These are phyloP conservation scores for Boeremia lycopersici DNA, from an alignment of 2,329 filamentous ascomycete species.

Conservation along the genomic window DNA sequence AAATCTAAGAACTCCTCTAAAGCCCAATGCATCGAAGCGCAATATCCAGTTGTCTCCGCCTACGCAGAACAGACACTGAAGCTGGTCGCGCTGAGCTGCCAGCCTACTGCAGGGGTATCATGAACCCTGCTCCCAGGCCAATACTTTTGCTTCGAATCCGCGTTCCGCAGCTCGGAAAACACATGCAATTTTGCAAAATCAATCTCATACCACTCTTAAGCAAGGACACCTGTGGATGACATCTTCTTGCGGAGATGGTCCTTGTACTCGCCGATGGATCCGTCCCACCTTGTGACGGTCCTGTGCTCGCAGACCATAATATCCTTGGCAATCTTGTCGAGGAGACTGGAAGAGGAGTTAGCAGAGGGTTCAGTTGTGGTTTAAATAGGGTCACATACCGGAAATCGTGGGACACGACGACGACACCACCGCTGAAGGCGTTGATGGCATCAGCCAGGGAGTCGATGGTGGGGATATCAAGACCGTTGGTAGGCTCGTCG, in stretches of 20 bases:
- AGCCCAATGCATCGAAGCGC: slow-evolving; percentile 45
- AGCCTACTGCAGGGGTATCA: slow-evolving; percentile 41
- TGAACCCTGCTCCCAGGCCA: slow-evolving; percentile 38
- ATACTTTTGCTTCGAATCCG: slow-evolving; percentile 36
- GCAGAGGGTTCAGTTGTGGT: slow-evolving; percentile 19
- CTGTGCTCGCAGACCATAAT: slow-evolving; percentile 99
- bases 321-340: slow-evolving; percentile 99
- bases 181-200: slow-evolving; percentile 34
- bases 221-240: slow-evolving; percentile 82
- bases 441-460: slow-evolving; percentile 97
- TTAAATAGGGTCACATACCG: slow-evolving; percentile 64
- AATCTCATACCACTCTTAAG: slow-evolving; percentile 53
- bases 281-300: slow-evolving; percentile 88
- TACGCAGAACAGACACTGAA: slow-evolving; percentile 39
- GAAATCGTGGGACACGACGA: slow-evolving; percentile 99
- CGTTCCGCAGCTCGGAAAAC: slow-evolving; percentile 33
- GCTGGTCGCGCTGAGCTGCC: slow-evolving; percentile 43
- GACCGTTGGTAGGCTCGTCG: slow-evolving; percentile 98
- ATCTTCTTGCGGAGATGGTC: slow-evolving; percentile 99
- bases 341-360: slow-evolving; percentile 67
- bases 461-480: slow-evolving; percentile 99
- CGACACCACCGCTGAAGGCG: slow-evolving; percentile 92
- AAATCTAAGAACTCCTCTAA: slow-evolving; percentile 49
- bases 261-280: slow-evolving; percentile 94
- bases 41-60: slow-evolving; percentile 44